Conservation (phyloP, 2,329 filamentous ascomycete genomes). For the Neophaeococcomyces mojaviensis region DNA sequence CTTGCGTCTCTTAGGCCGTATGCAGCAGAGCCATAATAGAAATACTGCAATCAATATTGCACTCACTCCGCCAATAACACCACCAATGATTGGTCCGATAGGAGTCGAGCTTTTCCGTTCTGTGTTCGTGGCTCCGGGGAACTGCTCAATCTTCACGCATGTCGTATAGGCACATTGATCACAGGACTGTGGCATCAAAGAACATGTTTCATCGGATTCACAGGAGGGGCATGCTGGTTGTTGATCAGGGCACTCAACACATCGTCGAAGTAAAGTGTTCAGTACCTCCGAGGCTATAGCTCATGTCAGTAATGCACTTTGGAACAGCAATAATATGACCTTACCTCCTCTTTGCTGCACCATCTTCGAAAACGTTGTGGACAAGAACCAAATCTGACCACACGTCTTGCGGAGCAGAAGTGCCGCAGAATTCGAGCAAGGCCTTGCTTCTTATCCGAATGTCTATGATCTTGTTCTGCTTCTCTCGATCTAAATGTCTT, state of each 20-base stretch:
- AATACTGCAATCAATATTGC: conserved; percentile 68
- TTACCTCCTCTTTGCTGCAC: too few relatives aligned
- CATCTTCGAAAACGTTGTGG: too few relatives aligned
- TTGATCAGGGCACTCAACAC: conserved; percentile 48
- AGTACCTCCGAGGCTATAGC: conserved; percentile 2
- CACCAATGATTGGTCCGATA: conserved; percentile 80
- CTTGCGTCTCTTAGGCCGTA: conserved; percentile 59
- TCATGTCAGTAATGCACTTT: background rate
- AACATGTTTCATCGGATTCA: conserved; percentile 48
- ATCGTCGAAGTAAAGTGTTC: conserved; percentile 48
- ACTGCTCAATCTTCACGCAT: conserved; percentile 43
- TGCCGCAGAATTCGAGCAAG: background rate
- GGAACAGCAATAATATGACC: too few relatives aligned
- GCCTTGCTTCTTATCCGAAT: background rate
- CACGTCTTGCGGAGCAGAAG: too few relatives aligned
- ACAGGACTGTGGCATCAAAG: conserved; percentile 53
- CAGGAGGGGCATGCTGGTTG: conserved; percentile 57
- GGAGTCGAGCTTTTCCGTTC: conserved; percentile 25
- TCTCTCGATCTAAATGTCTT: too few relatives aligned
- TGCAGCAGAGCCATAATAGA: conserved; percentile 78
- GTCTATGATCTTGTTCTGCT: too few relatives aligned
- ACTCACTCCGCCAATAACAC: conserved; percentile 77
- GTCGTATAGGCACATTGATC: conserved; percentile 50
- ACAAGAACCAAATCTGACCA: too few relatives aligned
- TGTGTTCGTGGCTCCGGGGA: conserved; percentile 26